Conservation (phyloP, 2,329 filamentous ascomycete species). For the Chaetomiaceae sp. region DNA sequence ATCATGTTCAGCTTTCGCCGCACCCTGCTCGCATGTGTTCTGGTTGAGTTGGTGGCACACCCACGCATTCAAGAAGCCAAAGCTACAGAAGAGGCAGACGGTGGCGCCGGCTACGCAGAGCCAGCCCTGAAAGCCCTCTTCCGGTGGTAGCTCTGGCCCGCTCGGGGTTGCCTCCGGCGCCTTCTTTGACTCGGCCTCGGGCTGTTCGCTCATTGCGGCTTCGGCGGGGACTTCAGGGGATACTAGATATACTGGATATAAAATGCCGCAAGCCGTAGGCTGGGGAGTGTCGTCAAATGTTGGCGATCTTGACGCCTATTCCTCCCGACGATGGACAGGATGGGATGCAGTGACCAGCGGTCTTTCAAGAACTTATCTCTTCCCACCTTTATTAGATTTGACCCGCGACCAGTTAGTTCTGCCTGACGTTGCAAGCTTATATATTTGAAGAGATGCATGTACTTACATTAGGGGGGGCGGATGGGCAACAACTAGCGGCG, state of each 20-base stretch:
- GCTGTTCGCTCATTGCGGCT: not conserved
- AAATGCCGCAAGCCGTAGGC: too few species aligned
- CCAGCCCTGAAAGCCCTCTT: not conserved
- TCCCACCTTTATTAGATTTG: conserved; percentile 1
- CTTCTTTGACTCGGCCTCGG: not conserved
- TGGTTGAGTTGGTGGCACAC: not conserved
- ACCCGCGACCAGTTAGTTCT: not conserved
- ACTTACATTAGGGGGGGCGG: not conserved
- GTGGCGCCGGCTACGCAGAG: conserved; percentile 1
- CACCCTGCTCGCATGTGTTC: not conserved
- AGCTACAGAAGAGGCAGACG: not conserved
- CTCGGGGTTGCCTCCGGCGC: not conserved
- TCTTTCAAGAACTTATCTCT: too few species aligned
- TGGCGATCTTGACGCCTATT: too few species aligned
- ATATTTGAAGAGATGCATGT: not conserved
- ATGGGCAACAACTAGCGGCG: not conserved
- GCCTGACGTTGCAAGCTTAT: not conserved
- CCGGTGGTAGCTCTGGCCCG: not conserved
- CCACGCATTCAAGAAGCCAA: not conserved
- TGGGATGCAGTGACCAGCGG: too few species aligned
- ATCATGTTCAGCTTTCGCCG: too few species aligned
- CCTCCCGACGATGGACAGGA: too few species aligned
- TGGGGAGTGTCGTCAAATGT: too few species aligned
- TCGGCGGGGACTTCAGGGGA: not conserved
- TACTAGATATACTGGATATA: not conserved